phyloP scores from a whole-genome alignment of 352 stramenopile species.

The Peronospora belbahrii region DNA sequence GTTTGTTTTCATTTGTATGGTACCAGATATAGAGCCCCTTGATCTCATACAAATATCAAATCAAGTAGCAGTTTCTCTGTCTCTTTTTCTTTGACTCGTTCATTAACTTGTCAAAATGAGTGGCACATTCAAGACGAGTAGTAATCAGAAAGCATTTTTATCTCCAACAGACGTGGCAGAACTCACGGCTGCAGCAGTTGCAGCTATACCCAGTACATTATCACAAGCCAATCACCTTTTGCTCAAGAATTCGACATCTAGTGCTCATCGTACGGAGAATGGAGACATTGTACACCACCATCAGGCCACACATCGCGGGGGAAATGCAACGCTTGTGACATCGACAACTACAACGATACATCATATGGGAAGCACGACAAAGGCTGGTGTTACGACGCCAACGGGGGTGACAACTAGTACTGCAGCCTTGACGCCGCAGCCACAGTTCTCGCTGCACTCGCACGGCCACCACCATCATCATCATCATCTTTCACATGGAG shows the following conservation, averaged over 20 bases:
- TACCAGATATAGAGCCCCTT: constrained; percentile 1
- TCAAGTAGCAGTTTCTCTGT: not conserved
- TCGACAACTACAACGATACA: constrained; percentile 77
- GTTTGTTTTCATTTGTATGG: not conserved
- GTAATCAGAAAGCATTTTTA: constrained; percentile 54
- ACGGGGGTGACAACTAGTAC: not conserved
- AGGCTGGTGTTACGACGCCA: constrained; percentile 6
- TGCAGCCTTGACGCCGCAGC: constrained; percentile 24
- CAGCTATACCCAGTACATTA: constrained; percentile 55
- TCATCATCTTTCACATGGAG: constrained; percentile 40
- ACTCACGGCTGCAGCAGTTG: constrained; percentile 63
- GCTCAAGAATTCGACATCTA: constrained; percentile 44
- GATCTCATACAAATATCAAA: too few relatives aligned
- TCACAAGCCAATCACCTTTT: constrained; percentile 40
- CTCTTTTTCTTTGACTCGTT: not conserved
- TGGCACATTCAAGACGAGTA: constrained; percentile 35
- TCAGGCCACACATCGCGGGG: constrained; percentile 61
- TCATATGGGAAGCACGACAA: constrained; percentile 29
- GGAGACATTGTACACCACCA: constrained; percentile 72
- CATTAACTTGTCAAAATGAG: constrained; percentile 25
- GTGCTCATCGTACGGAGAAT: constrained; percentile 55
- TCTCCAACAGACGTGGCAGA: constrained; percentile 70
- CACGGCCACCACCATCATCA: constrained; percentile 44
- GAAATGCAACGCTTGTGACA: constrained; percentile 65
- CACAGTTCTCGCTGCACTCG: constrained; percentile 47